Conservation (phyloP, 2,329 filamentous ascomycete species). For the Alternaria sp. region DNA sequence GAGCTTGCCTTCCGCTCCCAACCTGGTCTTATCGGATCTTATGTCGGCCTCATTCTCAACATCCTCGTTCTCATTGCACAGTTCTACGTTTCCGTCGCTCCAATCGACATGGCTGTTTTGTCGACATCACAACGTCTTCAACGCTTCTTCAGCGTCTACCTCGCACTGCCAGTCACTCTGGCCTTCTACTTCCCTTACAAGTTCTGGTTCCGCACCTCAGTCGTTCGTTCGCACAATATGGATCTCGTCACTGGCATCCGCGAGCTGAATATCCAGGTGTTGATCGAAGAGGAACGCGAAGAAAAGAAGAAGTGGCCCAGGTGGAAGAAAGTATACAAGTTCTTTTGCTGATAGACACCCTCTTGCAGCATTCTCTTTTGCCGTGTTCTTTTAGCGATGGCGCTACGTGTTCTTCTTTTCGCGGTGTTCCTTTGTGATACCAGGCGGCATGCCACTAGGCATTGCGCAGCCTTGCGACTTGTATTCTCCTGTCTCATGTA, state of each 20-base stretch:
- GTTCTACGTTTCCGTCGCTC: conserved; percentile 87
- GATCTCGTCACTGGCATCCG: conserved; percentile 85
- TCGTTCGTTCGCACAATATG: conserved; percentile 77
- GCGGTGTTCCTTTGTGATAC: conserved; percentile 36
- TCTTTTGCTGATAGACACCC: conserved; percentile 51
- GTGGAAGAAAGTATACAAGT: conserved; percentile 61
- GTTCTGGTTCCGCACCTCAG: conserved; percentile 72
- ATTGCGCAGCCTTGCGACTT: conserved; percentile 38
- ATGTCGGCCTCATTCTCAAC: conserved; percentile 80
- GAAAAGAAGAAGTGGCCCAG: conserved; percentile 66
- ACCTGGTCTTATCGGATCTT: conserved; percentile 80
- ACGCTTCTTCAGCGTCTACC: conserved; percentile 77
- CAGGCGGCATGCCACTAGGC: conserved; percentile 40
- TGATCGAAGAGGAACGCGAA: conserved; percentile 80
- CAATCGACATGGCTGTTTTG: conserved; percentile 65
- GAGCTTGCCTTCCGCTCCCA: conserved; percentile 85
- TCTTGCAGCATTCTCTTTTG: not conserved
- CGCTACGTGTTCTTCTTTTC: conserved; percentile 19
- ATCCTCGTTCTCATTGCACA: conserved; percentile 78
- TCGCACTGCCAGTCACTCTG: conserved; percentile 73
- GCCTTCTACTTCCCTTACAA: conserved; percentile 79
- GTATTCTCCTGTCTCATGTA: conserved; percentile 14
- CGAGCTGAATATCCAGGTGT: conserved; percentile 80
- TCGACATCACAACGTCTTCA: conserved; percentile 59
- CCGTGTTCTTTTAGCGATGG: conserved; percentile 22